Base-by-base conservation (phyloP, 768 basidiomycete species). In the Trametes meyenii region DNA sequence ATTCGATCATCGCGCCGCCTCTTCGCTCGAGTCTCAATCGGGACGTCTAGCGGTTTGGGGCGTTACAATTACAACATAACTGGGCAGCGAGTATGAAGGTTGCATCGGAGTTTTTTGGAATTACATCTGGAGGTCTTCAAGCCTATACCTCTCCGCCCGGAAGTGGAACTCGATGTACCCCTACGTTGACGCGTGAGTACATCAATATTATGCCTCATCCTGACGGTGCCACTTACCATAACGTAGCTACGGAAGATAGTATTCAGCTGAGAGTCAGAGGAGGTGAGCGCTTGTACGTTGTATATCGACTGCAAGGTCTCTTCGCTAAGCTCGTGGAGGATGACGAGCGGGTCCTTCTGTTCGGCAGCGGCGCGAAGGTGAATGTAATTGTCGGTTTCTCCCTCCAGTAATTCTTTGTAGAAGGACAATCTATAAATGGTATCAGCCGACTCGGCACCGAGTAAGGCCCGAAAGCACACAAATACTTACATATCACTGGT, bases 341-440 rank as follows among this genome's bases (percentile, higher is more conserved):
- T 54, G 1, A 19, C 33, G 14, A 58, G 16, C 1, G 46, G 48
- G 10, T 51, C 33, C 43, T 56, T 53, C 17, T 50, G 52, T 24
- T 53, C 53, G 2, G 49, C 57, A 1, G 45, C 29, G 7, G 66
- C 66, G 24, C 66, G 62, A 5, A 62, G 48, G 46, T 59, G 48
- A 19, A 67, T 44, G 50, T 62, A 64, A n/a, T 61, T 67, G 43
- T 49, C 57, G 7, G 60, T 63, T 26, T 67, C 66, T 6, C 63
- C 60, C 2, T 35, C 62, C 3, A 67, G 49, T 14, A 17, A 38
- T n/a, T 67, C 66, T 39, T 67, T 67, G 57, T 67, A 67, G 60
- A 64, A 67, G 1, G 66, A 67, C 0, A 66, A 49, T 5, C 60
- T 61, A 35, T 1, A 19, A 5, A 6, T 12, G 6, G 19, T 14